phyloP scores from a whole-genome alignment of 768 basidiomycete species.

The Boletus subparvulus region DNA sequence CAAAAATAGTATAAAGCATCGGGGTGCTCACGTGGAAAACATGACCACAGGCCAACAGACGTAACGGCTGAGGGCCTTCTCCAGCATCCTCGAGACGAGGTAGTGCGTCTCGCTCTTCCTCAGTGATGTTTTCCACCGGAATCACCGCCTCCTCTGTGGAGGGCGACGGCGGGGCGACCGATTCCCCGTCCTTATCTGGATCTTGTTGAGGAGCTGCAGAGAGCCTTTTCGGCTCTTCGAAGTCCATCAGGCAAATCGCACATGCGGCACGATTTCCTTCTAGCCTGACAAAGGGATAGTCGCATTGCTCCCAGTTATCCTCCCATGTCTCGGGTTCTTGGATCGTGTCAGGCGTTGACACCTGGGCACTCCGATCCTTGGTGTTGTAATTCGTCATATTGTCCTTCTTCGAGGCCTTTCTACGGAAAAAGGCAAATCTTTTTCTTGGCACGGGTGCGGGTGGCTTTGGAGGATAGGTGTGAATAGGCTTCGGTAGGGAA shows the following conservation, averaged over 20 bases:
- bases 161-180: conserved; percentile 9
- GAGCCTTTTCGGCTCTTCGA: conserved; percentile 62
- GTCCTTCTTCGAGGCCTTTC: conserved; percentile 27
- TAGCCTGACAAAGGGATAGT: conserved; percentile 78
- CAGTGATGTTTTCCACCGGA: conserved; percentile 37
- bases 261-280: conserved; percentile 83
- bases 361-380: conserved; percentile 18
- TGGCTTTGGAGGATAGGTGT: conserved; percentile 63
- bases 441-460: conserved; percentile 34
- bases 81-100: conserved; percentile 69
- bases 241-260: conserved; percentile 83
- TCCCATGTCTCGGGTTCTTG: conserved; percentile 60
- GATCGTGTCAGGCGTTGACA: conserved; percentile 10
- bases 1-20: not conserved
- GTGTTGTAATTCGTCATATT: conserved; percentile 7
- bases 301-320: conserved; percentile 72
- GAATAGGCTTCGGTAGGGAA: conserved; percentile 47
- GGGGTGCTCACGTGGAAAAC: conserved; percentile 76
- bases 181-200: conserved; percentile 23
- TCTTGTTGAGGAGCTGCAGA: conserved; percentile 28
- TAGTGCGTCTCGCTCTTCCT: conserved; percentile 41
- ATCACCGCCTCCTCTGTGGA: conserved; percentile 27
- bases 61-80: conserved; percentile 71
- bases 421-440: conserved; percentile 55
- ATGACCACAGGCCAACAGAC: conserved; percentile 78